Conservation (phyloP, 352 stramenopile species). For the Phytophthora sojae region DNA sequence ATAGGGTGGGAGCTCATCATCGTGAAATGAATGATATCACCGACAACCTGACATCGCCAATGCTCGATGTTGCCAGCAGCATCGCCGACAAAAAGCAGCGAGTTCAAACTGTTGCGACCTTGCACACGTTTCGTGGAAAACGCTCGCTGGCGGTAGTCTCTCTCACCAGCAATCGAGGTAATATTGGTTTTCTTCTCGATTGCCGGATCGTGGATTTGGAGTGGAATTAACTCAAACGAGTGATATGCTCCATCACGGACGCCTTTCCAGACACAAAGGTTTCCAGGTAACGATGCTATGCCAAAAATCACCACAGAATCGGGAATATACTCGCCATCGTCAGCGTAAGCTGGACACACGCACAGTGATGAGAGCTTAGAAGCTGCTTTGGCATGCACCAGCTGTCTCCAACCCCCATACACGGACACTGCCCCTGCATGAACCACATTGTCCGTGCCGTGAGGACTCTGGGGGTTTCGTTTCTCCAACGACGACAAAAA, state of each 20-base stretch:
- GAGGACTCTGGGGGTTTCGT: slow-evolving; percentile 31
- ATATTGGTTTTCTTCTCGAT: slow-evolving; percentile 67
- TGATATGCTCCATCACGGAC: slow-evolving; percentile 38
- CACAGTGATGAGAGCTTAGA: slow-evolving; percentile 57
- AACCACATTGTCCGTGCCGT: slow-evolving; percentile 49
- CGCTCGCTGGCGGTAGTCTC: slow-evolving; percentile 82
- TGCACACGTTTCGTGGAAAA: slow-evolving; percentile 61
- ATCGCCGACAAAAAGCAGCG: slow-evolving; percentile 81
- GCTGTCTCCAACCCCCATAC: slow-evolving; percentile 75
- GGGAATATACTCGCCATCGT: slow-evolving; percentile 80
- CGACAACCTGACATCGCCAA: slow-evolving; percentile 74
- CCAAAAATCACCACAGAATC: slow-evolving; percentile 78
- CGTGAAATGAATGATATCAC: slow-evolving; percentile 65
- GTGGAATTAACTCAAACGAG: slow-evolving; percentile 55
- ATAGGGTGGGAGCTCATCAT: slow-evolving; percentile 68
- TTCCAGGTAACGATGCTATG: slow-evolving; percentile 53
- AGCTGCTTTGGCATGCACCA: slow-evolving; percentile 47
- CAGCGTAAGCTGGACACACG: slow-evolving; percentile 76
- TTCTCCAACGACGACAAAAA: slow-evolving; percentile 50
- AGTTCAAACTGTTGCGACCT: slow-evolving; percentile 60
- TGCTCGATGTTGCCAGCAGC: slow-evolving; percentile 66
- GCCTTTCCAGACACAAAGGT: slow-evolving; percentile 74
- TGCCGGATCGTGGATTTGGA: slow-evolving; percentile 59
- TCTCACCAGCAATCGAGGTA: slow-evolving; percentile 77
- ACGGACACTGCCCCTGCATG: slow-evolving; percentile 74